Evolutionary conservation across 2,329 filamentous ascomycete species (phyloP).

Genomic region (Pseudogymnoascus sp.): DNA sequence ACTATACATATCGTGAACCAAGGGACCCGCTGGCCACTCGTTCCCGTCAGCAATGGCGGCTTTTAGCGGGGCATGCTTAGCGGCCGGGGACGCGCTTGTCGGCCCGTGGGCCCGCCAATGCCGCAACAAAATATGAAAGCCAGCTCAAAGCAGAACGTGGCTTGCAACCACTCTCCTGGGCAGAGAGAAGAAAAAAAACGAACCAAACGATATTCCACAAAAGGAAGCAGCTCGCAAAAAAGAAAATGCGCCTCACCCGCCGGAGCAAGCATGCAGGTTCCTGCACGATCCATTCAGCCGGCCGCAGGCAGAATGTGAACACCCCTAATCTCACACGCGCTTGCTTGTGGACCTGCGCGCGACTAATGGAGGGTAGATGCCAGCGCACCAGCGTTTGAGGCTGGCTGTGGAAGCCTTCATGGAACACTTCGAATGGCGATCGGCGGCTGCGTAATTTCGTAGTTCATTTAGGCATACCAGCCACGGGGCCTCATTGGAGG

Average conservation of each 20-base stretch:
- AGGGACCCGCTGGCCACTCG: not conserved
- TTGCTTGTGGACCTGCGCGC: conserved; percentile 1
- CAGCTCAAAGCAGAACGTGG: not conserved
- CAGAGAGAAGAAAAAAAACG: not conserved
- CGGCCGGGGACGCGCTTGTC: not conserved
- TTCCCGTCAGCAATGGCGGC: not conserved
- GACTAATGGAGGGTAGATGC: not conserved
- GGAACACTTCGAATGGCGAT: not conserved
- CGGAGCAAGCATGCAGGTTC: not conserved
- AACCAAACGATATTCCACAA: not conserved
- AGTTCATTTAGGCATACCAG: not conserved
- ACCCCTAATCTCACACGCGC: conserved; percentile 4
- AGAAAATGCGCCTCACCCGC: not conserved
- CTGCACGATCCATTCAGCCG: conserved; percentile 5
- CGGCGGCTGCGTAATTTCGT: not conserved
- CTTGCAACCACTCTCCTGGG: not conserved
- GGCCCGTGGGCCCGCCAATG: not conserved
- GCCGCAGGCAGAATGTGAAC: not conserved
- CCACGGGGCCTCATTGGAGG: not conserved
- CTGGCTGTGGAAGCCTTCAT: not conserved
- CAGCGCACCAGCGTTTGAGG: not conserved
- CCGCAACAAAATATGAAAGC: not conserved
- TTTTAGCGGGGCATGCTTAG: not conserved
- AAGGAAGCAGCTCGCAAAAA: not conserved
- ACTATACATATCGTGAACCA: not conserved